These are phyloP conservation scores for Lepiota venenata DNA, from an alignment of 768 basidiomycete genomes.

Conservation along the genomic window DNA sequence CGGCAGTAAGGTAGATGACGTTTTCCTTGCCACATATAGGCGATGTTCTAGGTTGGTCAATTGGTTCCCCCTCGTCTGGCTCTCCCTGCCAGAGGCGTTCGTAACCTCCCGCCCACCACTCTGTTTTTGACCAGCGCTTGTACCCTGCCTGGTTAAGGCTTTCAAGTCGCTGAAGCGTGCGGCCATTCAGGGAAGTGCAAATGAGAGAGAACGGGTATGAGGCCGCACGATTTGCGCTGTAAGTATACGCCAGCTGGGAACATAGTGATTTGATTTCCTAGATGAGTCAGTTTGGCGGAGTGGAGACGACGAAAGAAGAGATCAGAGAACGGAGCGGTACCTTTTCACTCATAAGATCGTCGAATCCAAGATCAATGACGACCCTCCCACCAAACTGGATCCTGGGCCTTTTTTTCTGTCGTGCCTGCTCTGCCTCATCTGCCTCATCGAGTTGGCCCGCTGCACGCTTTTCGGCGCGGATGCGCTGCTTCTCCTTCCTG, in stretches of 20 bases:
- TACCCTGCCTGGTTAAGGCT: slow-evolving; percentile 62
- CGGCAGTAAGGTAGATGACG: slow-evolving; percentile 92
- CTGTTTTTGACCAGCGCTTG: slow-evolving; percentile 75
- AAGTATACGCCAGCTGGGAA: slow-evolving; percentile 89
- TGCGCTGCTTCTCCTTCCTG: slow-evolving; percentile 69
- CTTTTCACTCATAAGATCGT: slow-evolving; percentile 91
- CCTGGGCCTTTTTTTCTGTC: slow-evolving; percentile 37
- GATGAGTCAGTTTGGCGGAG: slow-evolving; percentile 13
- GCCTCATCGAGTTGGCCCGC: slow-evolving; percentile 58
- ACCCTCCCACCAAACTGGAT: slow-evolving; percentile 59
- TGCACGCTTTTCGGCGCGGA: slow-evolving; percentile 55
- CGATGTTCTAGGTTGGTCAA: slow-evolving; percentile 13
- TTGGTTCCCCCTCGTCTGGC: slow-evolving; percentile 2
- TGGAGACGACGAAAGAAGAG: slow-evolving; percentile 8
- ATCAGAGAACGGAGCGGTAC: slow-evolving; percentile 42
- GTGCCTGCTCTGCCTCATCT: slow-evolving; percentile 34
- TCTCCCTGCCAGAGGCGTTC: slow-evolving; percentile 57
- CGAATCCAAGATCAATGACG: slow-evolving; percentile 88
- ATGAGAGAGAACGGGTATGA: slow-evolving; percentile 68
- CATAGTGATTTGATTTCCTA: slow-evolving; percentile 91
- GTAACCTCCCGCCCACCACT: slow-evolving; percentile 82
- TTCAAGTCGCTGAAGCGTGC: slow-evolving; percentile 63
- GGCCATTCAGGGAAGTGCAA: slow-evolving; percentile 78
- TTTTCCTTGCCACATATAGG: slow-evolving; percentile 33
- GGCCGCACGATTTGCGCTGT: slow-evolving; percentile 81